phyloP scores from a whole-genome alignment of 768 basidiomycete species.

The Psilocybe subaeruginosa region DNA sequence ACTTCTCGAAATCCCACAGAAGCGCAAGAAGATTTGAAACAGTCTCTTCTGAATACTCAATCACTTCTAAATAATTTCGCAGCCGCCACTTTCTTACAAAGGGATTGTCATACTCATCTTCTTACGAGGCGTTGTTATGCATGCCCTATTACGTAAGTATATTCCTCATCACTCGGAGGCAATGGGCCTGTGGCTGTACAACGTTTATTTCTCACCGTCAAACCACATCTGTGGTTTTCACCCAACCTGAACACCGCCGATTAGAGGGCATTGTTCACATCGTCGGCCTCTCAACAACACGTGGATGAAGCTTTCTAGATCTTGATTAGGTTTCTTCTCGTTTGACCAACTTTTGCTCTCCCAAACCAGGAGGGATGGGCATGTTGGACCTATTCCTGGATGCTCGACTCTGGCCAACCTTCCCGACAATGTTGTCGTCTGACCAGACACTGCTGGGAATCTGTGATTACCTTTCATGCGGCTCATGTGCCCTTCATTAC shows the following conservation, averaged over 20 bases:
- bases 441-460: slow-evolving; percentile 22
- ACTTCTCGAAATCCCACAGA: slow-evolving; percentile 17
- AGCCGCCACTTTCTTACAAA: background rate
- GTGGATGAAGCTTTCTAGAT: slow-evolving; percentile 23
- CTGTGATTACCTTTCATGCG: slow-evolving; percentile 9
- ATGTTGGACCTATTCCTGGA: slow-evolving; percentile 16
- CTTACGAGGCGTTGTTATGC: slow-evolving; percentile 3
- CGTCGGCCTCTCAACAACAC: slow-evolving; percentile 24
- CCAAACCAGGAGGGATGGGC: slow-evolving; percentile 12
- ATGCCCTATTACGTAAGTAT: slow-evolving; percentile 4
- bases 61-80: slow-evolving; percentile 6
- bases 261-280: slow-evolving; percentile 21
- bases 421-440: slow-evolving; percentile 20
- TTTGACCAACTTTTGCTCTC: slow-evolving; percentile 5
- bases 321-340: slow-evolving; percentile 16
- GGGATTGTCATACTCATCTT: slow-evolving; percentile 2
- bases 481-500: slow-evolving; percentile 8
- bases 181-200: slow-evolving; percentile 19
- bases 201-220: slow-evolving; percentile 18
- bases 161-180: slow-evolving; percentile 8
- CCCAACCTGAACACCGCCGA: slow-evolving; percentile 21
- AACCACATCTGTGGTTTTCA: slow-evolving; percentile 13
- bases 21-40: slow-evolving; percentile 5
- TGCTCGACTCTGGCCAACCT: slow-evolving; percentile 14
- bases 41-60: background rate